These are phyloP conservation scores for Scytalidium sp. DNA, from an alignment of 2,329 filamentous ascomycete species.

Conservation along the genomic window DNA sequence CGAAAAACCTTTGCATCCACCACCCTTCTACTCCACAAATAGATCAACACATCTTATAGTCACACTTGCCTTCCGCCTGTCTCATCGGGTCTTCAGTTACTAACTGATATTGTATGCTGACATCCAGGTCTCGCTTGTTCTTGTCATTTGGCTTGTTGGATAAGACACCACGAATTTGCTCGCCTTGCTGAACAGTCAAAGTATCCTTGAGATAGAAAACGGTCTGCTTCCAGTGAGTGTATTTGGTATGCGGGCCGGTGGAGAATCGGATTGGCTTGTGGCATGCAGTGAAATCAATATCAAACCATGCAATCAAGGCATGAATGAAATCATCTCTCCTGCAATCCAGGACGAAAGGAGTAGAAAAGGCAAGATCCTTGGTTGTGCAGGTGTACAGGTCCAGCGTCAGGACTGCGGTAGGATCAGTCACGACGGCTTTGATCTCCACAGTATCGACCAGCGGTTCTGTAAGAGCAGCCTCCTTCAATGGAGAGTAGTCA, in stretches of 20 bases:
- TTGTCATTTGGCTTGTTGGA: conserved; percentile 86
- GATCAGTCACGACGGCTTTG: conserved; percentile 95
- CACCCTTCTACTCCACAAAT: conserved; percentile 2
- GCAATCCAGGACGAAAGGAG: conserved; percentile 71
- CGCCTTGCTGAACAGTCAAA: conserved; percentile 84
- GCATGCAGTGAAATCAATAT: conserved; percentile 97
- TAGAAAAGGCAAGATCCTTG: conserved; percentile 79
- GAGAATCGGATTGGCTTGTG: conserved; percentile 98
- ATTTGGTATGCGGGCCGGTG: conserved; percentile 96
- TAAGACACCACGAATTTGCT: conserved; percentile 71
- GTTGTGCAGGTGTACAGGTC: conserved; percentile 89
- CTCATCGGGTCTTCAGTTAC: conserved; percentile 72
- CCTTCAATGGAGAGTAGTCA: conserved; percentile 91
- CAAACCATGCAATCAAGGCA: conserved; percentile 97
- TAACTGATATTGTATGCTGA: conserved; percentile 79
- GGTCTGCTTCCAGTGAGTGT: conserved; percentile 99
- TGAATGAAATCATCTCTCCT: conserved; percentile 94
- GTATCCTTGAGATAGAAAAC: conserved; percentile 97
- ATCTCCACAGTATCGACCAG: conserved; percentile 97
- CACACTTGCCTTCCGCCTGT: conserved; percentile 63
- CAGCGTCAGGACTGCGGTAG: conserved; percentile 77
- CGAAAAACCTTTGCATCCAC: conserved; percentile 19
- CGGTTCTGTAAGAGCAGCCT: conserved; percentile 89
- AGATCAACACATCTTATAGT: conserved; percentile 74
- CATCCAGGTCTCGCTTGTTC: conserved; percentile 94